Conservation (phyloP, 2,329 filamentous ascomycete species). For the Aspergillus sp. region DNA sequence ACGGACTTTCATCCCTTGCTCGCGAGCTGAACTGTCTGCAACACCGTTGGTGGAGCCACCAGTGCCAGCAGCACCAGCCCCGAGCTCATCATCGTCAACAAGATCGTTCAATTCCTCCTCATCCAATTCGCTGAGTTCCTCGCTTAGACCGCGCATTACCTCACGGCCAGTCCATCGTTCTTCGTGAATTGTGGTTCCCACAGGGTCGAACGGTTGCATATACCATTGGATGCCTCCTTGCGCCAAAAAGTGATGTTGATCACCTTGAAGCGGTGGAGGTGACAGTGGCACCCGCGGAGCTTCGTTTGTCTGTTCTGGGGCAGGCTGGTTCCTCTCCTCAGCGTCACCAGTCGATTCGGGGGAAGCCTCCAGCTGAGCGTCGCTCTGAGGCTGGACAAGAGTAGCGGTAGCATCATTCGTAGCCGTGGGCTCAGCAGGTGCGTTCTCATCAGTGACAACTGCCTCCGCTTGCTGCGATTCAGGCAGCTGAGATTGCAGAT, state of each 20-base stretch:
- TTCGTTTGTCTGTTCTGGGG: conserved; percentile 47
- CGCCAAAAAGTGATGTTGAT: conserved; percentile 53
- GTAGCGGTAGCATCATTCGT: conserved; percentile 26
- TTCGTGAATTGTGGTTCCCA: conserved; percentile 76
- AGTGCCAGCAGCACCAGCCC: conserved; percentile 14
- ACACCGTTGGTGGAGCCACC: conserved; percentile 8
- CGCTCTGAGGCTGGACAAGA: conserved; percentile 37
- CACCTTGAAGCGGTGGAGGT: conserved; percentile 42
- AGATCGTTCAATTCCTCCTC: conserved; percentile 82
- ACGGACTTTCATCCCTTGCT: conserved; percentile 26
- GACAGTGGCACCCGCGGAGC: conserved; percentile 31
- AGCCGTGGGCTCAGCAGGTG: conserved; percentile 11
- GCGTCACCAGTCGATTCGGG: conserved; percentile 31
- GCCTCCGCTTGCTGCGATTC: conserved; percentile 2
- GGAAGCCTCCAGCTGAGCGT: conserved; percentile 5
- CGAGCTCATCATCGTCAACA: conserved; percentile 55
- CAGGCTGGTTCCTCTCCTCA: conserved; percentile 30
- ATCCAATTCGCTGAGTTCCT: conserved; percentile 87
- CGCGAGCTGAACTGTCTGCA: background rate
- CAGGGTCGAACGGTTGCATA: conserved; percentile 73
- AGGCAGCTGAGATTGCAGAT: conserved; percentile 7
- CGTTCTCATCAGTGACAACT: conserved; percentile 1
- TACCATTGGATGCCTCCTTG: conserved; percentile 88
- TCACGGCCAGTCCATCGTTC: conserved; percentile 74
- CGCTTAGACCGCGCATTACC: conserved; percentile 71